Percentiles rank a stretch among this genome's conserved stretches.
phyloP scores from a whole-genome alignment of 768 basidiomycete genomes.

The Cystobasidium onofrii region DNA sequence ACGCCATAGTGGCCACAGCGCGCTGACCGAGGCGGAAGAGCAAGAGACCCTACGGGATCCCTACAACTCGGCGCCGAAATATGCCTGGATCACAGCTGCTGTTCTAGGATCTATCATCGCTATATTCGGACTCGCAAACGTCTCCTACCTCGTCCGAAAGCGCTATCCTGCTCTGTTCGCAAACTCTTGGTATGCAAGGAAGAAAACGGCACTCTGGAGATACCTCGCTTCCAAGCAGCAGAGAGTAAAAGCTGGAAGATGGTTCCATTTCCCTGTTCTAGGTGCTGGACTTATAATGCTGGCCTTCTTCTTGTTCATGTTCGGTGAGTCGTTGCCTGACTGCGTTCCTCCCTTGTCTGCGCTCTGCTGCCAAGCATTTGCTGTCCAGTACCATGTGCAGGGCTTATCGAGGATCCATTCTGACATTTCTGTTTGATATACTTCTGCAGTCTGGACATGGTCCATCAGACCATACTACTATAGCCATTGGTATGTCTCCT shows the following conservation, averaged over 20 bases:
- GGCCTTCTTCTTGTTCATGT: conserved; percentile 28
- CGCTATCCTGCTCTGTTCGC: background rate
- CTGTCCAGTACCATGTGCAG: no score
- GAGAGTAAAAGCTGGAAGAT: background rate
- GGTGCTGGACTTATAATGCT: conserved; percentile 21
- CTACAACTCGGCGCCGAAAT: conserved; percentile 34
- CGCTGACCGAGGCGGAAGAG: conserved; percentile 30
- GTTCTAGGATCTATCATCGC: conserved; percentile 33
- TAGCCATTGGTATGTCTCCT: conserved; percentile 39
- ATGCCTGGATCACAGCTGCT: conserved; percentile 32
- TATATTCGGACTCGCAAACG: conserved; percentile 31
- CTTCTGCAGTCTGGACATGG: conserved; percentile 20
- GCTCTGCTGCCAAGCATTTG: no score
- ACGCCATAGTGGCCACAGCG: background rate
- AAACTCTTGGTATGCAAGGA: background rate
- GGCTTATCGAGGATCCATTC: background rate
- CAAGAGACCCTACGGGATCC: conserved; percentile 36
- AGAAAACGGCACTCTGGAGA: conserved; percentile 1
- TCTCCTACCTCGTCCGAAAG: background rate
- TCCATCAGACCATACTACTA: conserved; percentile 37
- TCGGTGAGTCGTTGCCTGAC: background rate
- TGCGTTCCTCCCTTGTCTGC: no score
- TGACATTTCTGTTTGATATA: background rate
- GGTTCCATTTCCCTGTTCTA: conserved; percentile 12
- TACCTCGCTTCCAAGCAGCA: conserved; percentile 12